Percentiles rank a stretch among this genome's conserved stretches.
Evolutionary conservation across 23 red algal species (phyloP).

Genomic region (Chondrus crispus): DNA sequence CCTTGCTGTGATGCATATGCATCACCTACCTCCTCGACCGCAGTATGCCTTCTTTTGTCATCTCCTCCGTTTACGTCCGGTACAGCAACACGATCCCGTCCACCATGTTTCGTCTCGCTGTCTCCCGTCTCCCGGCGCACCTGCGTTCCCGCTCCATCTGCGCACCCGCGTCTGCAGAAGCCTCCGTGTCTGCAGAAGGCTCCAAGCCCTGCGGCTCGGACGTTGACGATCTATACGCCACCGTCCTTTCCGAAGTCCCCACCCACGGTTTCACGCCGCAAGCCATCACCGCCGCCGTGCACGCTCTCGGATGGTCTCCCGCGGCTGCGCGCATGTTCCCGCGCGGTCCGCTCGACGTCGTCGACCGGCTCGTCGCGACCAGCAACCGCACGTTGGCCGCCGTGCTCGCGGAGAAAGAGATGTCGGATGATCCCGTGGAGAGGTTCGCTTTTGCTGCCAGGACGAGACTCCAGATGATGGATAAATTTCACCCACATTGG

Average conservation of each 20-base stretch:
- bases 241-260: slow-evolving; percentile 25
- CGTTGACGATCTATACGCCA: slow-evolving; percentile 13
- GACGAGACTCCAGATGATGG: slow-evolving; percentile 31
- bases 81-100: too few relatives aligned
- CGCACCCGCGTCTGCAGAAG: too few relatives aligned
- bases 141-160: too few relatives aligned
- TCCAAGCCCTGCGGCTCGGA: too few relatives aligned
- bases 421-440: slow-evolving; percentile 9
- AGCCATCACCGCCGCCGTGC: slow-evolving; percentile 30
- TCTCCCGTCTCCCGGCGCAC: too few relatives aligned
- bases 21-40: too few relatives aligned
- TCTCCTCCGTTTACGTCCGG: too few relatives aligned
- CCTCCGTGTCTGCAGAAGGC: too few relatives aligned
- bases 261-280: slow-evolving; percentile 27
- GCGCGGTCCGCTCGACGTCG: slow-evolving; percentile 28
- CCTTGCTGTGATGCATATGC: too few relatives aligned
- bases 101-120: too few relatives aligned
- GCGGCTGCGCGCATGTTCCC: slow-evolving; percentile 30
- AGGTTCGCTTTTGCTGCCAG: slow-evolving; percentile 41
- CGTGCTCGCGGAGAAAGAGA: neutral
- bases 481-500: slow-evolving; percentile 34
- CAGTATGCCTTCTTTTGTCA: too few relatives aligned
- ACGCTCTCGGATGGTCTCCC: slow-evolving; percentile 47
- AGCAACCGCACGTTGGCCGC: slow-evolving; percentile 24
- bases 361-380: slow-evolving; percentile 3